Conservation (phyloP, 441 rosid species). For the Pelargonium australe region DNA sequence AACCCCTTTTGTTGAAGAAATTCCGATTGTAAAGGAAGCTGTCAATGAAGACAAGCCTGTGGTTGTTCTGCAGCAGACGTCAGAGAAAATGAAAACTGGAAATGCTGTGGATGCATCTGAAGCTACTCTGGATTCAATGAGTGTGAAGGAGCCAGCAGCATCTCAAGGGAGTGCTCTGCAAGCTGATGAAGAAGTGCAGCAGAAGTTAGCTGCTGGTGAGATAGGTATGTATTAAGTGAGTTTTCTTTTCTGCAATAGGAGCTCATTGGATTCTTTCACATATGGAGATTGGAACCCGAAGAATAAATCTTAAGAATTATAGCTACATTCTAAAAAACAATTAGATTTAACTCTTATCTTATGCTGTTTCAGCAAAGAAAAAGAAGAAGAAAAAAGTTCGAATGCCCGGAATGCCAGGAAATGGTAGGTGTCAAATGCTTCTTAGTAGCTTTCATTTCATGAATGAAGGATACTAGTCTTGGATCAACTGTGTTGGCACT, state of each 20-base stretch:
- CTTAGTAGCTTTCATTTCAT: neutral
- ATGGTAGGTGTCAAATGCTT: slow-evolving; percentile 33
- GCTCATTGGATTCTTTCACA: neutral
- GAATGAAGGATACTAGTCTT: neutral
- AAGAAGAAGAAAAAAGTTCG: slow-evolving; percentile 90
- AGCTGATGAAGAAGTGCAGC: slow-evolving; percentile 85
- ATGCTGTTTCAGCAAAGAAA: slow-evolving; percentile 55
- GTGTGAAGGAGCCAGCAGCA: slow-evolving; percentile 56
- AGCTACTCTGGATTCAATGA: slow-evolving; percentile 65
- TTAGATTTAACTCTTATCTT: neutral
- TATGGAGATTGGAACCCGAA: neutral
- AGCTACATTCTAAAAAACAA: too few species aligned
- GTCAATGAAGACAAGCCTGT: slow-evolving; percentile 39
- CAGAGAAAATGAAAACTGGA: slow-evolving; percentile 42
- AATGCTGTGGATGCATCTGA: slow-evolving; percentile 58
- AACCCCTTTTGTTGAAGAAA: slow-evolving; percentile 31
- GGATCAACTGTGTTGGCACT: neutral
- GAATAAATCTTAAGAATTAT: too few species aligned
- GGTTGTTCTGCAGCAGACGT: slow-evolving; percentile 33
- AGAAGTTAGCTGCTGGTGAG: slow-evolving; percentile 68
- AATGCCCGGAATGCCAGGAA: slow-evolving; percentile 33
- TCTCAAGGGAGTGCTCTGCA: slow-evolving; percentile 71
- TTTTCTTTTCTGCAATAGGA: neutral
- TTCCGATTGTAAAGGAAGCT: slow-evolving; percentile 33
- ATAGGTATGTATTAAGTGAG: slow-evolving; percentile 43